Base-by-base conservation (phyloP, 139 green algal genomes). In the Chlamydomonas sp. region DNA sequence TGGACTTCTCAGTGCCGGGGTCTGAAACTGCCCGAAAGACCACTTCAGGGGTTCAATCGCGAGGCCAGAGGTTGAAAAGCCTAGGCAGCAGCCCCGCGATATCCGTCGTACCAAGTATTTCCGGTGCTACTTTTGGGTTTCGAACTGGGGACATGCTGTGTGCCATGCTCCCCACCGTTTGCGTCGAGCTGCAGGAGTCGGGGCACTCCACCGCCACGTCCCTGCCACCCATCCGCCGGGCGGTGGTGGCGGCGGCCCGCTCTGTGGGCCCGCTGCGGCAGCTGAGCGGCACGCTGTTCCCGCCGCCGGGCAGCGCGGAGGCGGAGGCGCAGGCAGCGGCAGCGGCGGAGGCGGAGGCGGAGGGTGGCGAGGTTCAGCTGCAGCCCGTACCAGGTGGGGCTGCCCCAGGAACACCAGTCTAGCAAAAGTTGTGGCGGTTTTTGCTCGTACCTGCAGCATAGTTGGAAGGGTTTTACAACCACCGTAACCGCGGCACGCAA, bases 201-300 rank as follows among this genome's bases (percentile, higher is more conserved):
- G 58, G 66, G 15, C 9, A 0, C 3, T 49, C 80, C 66, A 12
- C 80, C 7, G 49, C 66, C 57, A 6, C 66, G 5, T 63, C 20
- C 18, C 73, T 88, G 82, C 82, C 82, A 20, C 71, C 82, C 61
- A 14, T 87, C 18, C 59, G 60, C 0, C 82, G 82, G 8, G 82
- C 72, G 4, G 82, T 87, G 82, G 82, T 80, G 72, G 82, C 82
- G n/a, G 82, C 82, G 20, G 82, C 82, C 20, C 31, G 60, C 5
- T 72, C 72, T 68, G 20, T 80, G 5, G n/a, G 58, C n/a, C 20
- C 72, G 2, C 82, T 87, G 61, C 61, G 72, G 61, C 72, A 74
- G n/a, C 82, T 87, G 80, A 5, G 9, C 82, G 71, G 58, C 61
- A 10, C 66, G 66, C 66, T 78, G 72, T 80, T 87, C 20, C 60